Evolutionary conservation across 441 rosid species (phyloP).

Genomic region (Kokia cookei): DNA sequence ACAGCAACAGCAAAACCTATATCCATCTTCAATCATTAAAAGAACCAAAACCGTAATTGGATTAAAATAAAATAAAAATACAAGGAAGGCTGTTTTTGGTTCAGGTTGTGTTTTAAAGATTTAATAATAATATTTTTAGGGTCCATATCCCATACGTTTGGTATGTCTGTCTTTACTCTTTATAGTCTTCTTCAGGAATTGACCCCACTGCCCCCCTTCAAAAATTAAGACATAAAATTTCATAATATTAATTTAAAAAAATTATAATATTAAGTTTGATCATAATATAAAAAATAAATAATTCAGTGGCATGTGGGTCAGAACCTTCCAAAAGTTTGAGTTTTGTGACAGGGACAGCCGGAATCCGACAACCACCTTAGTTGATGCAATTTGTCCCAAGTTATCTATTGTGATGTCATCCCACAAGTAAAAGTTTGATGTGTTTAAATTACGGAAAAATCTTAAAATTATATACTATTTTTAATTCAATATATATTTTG

Average conservation of each 20-base stretch:
- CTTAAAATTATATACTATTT: too few species aligned
- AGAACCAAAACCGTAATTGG: too few species aligned
- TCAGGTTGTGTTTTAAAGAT: neutral
- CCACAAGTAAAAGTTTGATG: too few species aligned
- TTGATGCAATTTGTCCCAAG: neutral
- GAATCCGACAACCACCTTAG: neutral
- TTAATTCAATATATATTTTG: too few species aligned
- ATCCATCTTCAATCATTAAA: too few species aligned
- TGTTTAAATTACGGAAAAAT: too few species aligned
- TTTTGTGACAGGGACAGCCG: neutral
- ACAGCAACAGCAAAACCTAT: too few species aligned
- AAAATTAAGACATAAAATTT: neutral
- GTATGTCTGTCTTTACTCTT: slow-evolving; percentile 1
- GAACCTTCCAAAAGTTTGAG: neutral
- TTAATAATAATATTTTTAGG: neutral
- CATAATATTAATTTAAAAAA: neutral
- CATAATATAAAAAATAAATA: neutral
- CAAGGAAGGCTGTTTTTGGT: slow-evolving; percentile 16
- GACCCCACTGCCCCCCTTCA: neutral
- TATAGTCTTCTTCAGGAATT: neutral
- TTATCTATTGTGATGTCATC: slow-evolving; percentile 18
- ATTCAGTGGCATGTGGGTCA: neutral
- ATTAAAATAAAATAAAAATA: too few species aligned
- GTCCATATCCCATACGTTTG: neutral
- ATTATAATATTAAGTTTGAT: too few species aligned